Base-by-base conservation (phyloP, 805 yeast genomes). In the Ogataea corticis region DNA sequence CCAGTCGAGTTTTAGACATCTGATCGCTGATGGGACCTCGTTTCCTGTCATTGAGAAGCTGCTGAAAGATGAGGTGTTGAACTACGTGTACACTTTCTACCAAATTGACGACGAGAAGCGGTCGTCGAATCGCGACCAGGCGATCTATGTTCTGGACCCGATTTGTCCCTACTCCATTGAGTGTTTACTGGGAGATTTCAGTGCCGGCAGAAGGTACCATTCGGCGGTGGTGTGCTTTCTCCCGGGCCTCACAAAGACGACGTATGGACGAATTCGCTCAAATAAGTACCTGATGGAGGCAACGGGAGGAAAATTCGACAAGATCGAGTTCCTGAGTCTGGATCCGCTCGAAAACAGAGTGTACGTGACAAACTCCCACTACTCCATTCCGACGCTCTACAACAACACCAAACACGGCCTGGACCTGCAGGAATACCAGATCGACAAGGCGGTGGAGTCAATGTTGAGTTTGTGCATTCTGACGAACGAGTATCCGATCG, bases 401-500 rank as follows among this genome's bases (percentile, higher is more conserved):
- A 90, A 83, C 60, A 86, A 79, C 59, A 84, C 82, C 58, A 70
- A 70, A 23, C 71, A 75, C 42, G 88, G 94, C 56, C 62, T 68
- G 30, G 85, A 81, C 45, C 67, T 84, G 38, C 83, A 86, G 29
- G 71, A 76, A 16, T 72, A 70, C 27, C 84, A 85, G 46, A 71
- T 88, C 13, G 68, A 73, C 15, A 66, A 65, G 41, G 79, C 86
- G 0, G 88, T 92, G 1, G 69, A 77, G 32, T 64, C 88, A 17
- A 70, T 94, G 53, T 80, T 89, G 25, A 80, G 83, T 52, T 56
- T 88, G 18, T 87, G 96, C 71, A 78, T 86, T 7, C 60, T 85
- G 9, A 81, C 94, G 1, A 95, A 95, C 12, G 97, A 91, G 59
- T 87, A 85, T 55, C 99, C 99, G 2, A 77, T 85, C 35, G 79